Evolutionary conservation across 2,329 filamentous ascomycete species (phyloP).

Genomic region (Paecilomyces niveus): DNA sequence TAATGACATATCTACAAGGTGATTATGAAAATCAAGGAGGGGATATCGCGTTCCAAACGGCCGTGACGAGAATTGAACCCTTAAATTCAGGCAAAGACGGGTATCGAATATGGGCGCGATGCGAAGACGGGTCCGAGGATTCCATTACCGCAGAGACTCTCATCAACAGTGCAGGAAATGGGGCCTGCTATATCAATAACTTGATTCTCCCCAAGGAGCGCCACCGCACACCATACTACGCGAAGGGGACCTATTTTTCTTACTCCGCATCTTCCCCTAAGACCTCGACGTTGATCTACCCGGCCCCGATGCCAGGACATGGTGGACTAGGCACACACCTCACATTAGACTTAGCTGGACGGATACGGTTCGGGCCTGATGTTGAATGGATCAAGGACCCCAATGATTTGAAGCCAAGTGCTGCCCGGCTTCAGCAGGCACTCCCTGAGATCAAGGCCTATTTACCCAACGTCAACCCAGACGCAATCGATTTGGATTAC

Average conservation of each 20-base stretch:
- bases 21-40: slow-evolving; percentile 72
- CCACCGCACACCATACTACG: slow-evolving; percentile 63
- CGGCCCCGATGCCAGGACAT: slow-evolving; percentile 71
- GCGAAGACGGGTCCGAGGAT: slow-evolving; percentile 32
- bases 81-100: slow-evolving; percentile 49
- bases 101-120: slow-evolving; percentile 59
- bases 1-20: slow-evolving; percentile 76
- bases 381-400: slow-evolving; percentile 82
- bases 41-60: slow-evolving; percentile 61
- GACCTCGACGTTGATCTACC: slow-evolving; percentile 74
- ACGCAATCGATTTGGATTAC: slow-evolving; percentile 70
- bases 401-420: slow-evolving; percentile 61
- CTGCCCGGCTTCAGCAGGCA: slow-evolving; percentile 57
- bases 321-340: slow-evolving; percentile 91
- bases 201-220: slow-evolving; percentile 56
- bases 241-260: slow-evolving; percentile 93
- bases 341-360: slow-evolving; percentile 78
- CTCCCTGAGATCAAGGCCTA: slow-evolving; percentile 70
- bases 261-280: slow-evolving; percentile 61
- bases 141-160: slow-evolving; percentile 67
- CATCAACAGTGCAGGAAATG: slow-evolving; percentile 79
- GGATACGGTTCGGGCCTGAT: slow-evolving; percentile 87
- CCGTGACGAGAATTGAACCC: slow-evolving; percentile 55
- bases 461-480: slow-evolving; percentile 63
- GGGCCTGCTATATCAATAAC: slow-evolving; percentile 70